Percentiles rank a stretch among this genome's conserved stretches.
These are phyloP conservation scores for Phytopythium cucurbitacearum DNA, from an alignment of 352 stramenopile genomes.

Conservation along the genomic window DNA sequence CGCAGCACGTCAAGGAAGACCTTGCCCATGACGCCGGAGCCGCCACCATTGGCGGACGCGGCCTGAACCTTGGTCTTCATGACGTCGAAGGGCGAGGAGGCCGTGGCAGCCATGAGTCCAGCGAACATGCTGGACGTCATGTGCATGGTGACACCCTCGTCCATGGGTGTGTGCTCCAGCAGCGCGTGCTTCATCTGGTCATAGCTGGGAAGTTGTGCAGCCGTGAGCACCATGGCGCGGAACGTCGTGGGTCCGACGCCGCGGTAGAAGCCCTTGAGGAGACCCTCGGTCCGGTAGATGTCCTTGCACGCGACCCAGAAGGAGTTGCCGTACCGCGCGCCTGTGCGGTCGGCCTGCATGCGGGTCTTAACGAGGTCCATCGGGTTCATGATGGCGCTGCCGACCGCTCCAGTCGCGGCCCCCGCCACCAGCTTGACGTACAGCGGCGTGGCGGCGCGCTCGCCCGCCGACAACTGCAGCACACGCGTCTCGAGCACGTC, in stretches of 20 bases:
- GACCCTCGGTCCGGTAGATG: conserved; percentile 56
- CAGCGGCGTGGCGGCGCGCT: conserved; percentile 31
- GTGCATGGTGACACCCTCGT: conserved; percentile 62
- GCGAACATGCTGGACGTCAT: conserved; percentile 71
- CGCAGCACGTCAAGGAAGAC: conserved; percentile 47
- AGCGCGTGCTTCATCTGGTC: conserved; percentile 75
- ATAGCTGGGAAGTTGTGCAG: conserved; percentile 72
- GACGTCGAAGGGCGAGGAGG: conserved; percentile 73
- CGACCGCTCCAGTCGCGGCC: conserved; percentile 55
- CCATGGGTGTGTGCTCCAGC: conserved; percentile 36
- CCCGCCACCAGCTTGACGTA: conserved; percentile 69
- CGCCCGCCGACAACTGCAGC: conserved; percentile 30
- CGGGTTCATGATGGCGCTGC: conserved; percentile 67
- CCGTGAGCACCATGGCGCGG: conserved; percentile 70
- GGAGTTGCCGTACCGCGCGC: conserved; percentile 54
- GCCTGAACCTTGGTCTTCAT: conserved; percentile 87
- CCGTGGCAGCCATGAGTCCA: conserved; percentile 59
- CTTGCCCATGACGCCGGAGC: conserved; percentile 39
- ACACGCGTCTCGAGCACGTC: conserved; percentile 55
- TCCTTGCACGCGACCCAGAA: conserved; percentile 57
- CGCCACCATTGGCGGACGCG: conserved; percentile 22
- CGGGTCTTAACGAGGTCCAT: conserved; percentile 79
- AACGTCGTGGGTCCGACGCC: conserved; percentile 62
- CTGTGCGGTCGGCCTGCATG: conserved; percentile 69
- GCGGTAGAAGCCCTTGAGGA: conserved; percentile 66